A percentile compares a stretch with the other conserved stretches of the same genome.
Evolutionary conservation across 257 asterid genomes (phyloP).

Genomic region (Solanum bulbocastanum): DNA sequence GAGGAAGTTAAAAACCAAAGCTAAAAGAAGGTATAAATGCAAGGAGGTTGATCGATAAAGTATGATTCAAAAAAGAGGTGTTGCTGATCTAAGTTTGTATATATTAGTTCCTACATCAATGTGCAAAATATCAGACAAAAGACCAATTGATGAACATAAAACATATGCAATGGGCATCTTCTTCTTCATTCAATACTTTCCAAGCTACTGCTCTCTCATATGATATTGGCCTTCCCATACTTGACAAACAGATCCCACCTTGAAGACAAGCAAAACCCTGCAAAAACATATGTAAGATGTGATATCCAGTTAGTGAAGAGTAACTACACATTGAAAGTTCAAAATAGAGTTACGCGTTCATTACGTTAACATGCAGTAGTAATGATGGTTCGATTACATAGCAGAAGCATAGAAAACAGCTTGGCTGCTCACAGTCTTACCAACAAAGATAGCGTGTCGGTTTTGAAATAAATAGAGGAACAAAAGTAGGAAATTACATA

Average conservation of each 20-base stretch:
- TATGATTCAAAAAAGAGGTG: not conserved
- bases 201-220: conserved; percentile 45
- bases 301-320: not conserved
- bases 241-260: conserved; percentile 38
- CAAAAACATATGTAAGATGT: not conserved
- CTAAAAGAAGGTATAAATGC: not conserved
- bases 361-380: not conserved
- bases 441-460: not conserved
- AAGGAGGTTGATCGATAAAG: not conserved
- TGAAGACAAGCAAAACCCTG: conserved; percentile 43
- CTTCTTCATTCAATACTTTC: conserved; percentile 69
- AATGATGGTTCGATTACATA: not conserved
- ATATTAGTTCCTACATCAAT: not conserved
- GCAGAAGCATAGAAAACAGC: not conserved
- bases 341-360: not conserved
- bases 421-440: not conserved
- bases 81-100: not conserved
- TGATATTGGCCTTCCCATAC: conserved; percentile 41
- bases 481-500: not conserved
- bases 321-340: not conserved
- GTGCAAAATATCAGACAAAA: conserved; percentile 29
- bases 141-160: conserved; percentile 89
- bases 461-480: not conserved
- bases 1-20: not conserved
- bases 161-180: conserved; percentile 78